A percentile compares a stretch with the other conserved stretches of the same genome.
Evolutionary conservation across 768 basidiomycete species (phyloP).

Genomic region (Dendrothele bispora): DNA sequence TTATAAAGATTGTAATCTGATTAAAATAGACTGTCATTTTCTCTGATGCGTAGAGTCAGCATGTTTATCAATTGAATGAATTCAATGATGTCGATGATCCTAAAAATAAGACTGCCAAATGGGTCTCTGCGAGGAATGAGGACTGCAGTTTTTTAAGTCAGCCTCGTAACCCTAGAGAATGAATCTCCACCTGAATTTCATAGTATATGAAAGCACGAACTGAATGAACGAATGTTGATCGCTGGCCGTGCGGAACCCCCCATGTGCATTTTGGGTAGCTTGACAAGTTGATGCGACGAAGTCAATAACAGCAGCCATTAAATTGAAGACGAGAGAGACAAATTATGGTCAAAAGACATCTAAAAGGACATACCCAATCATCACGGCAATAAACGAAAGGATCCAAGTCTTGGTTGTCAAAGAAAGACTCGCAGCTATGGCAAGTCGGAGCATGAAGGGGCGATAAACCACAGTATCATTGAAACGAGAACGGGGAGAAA

Average conservation of each 20-base stretch:
- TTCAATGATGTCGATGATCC: too few relatives aligned
- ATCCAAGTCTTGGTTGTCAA: conserved; percentile 28
- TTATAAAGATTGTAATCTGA: too few relatives aligned
- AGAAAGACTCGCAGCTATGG: conserved; percentile 26
- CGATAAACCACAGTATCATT: not conserved
- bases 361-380: conserved; percentile 25
- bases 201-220: too few relatives aligned
- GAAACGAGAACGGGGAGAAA: not conserved
- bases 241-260: conserved; percentile 29
- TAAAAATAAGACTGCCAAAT: too few relatives aligned
- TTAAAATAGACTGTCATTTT: too few relatives aligned
- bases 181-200: too few relatives aligned
- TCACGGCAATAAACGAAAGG: conserved; percentile 28
- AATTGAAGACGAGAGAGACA: not conserved
- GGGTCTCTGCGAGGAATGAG: too few relatives aligned
- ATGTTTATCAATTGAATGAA: too few relatives aligned
- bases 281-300: conserved; percentile 31
- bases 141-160: too few relatives aligned
- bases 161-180: too few relatives aligned
- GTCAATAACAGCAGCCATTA: conserved; percentile 21
- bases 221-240: conserved; percentile 33
- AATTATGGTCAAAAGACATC: too few relatives aligned
- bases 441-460: conserved; percentile 25
- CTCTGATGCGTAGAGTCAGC: too few relatives aligned
- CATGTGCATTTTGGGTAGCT: conserved; percentile 29